Base-by-base conservation (phyloP, 2,329 filamentous ascomycete genomes). In the Cladosporium sp. region DNA sequence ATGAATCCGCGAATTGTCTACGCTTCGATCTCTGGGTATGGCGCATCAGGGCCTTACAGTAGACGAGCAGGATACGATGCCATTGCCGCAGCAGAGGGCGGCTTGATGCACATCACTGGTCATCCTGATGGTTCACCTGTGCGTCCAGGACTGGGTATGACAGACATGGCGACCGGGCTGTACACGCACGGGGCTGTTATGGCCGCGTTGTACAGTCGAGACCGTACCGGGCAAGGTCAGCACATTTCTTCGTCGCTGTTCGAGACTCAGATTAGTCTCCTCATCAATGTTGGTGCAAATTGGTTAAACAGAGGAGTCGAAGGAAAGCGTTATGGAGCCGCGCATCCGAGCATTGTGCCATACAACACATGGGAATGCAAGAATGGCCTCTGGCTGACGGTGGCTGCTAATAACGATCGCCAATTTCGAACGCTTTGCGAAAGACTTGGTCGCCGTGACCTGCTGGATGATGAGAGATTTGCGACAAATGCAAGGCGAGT, bases 261-360 rank as follows among this genome's bases (percentile, higher is more conserved):
- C 58, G 77, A 80, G 61, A 76, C 72, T 1, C 72, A 74, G 50
- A 64, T 79, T 7, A 71, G 71, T 4, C 58, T 78, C 13, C 63
- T 78, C 6, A 73, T 71, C 24, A 78, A 78, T 48, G 71, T 79
- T 2, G 77, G 67, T 2, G 69, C 69, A 48, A 71, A 68, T 8
- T 74, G 71, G 72, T 52, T 77, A 45, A 76, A 75, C 54, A 62
- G 73, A 32, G 72, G 71, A 0, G 67, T 74, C 3, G 73, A 78
- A 59, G 73, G 73, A 0, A 64, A 75, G 53, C 71, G 77, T 9
- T 78, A 73, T 68, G 77, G 78, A 3, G 76, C 75, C 5, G 73
- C 70, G 20, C 77, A 80, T 66, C 77, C 77, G 1, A 77, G 71
- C 35, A 75, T 79, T 32, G 77, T 76, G 10, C 77, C 77, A 1